Evolutionary conservation across 2,329 filamentous ascomycete genomes (phyloP), one percentile per base, ranked within the genome.

Genomic region (Trichoderma brevicompactum): DNA sequence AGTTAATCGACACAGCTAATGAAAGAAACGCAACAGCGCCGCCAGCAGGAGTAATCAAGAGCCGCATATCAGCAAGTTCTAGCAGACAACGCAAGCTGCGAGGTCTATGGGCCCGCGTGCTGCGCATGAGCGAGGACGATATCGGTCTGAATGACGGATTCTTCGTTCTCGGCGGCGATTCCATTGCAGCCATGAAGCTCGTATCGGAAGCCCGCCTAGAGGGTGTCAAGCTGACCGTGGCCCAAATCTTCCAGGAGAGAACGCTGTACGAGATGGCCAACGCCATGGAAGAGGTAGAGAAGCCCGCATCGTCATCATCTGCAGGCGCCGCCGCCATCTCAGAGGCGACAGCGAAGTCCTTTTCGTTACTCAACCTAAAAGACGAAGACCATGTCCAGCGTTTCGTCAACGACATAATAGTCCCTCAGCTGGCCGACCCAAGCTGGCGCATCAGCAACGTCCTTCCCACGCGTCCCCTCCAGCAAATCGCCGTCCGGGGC

Each of bases 111-210:
- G 77, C 79, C 40, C 77, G 77, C 4, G 79, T 85, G 1, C 73
- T 87, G 36, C 73, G 70, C 1, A 72, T 83, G 1, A 69, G 74
- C 0, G 76, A 83, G 62, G 77, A 82, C 2, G 75, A 81, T 1
- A 84, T 87, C 17, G 79, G 82, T 1, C 74, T 82, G 1, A 81
- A 86, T 10, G 82, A 87, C 69, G 85, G 83, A 74, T 88, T 88
- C 75, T 87, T 88, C 79, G 79, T 81, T 3, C 79, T 87, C 0
- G 85, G 86, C 1, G 86, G 86, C 19, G 85, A 88, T 74, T 88
- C 85, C 0, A 84, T 88, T 32, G 75, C 80, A 1, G 85, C 85
- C 2, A 89, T 89, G 84, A 86, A 84, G 71, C 76, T 89, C 0
- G 86, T 87, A 0, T 83, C 85, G 3, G 82, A 83, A 61, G 80